Conservation (phyloP, 108 stramenopile genomes). For the Pseudonitzschia delicatissima region DNA sequence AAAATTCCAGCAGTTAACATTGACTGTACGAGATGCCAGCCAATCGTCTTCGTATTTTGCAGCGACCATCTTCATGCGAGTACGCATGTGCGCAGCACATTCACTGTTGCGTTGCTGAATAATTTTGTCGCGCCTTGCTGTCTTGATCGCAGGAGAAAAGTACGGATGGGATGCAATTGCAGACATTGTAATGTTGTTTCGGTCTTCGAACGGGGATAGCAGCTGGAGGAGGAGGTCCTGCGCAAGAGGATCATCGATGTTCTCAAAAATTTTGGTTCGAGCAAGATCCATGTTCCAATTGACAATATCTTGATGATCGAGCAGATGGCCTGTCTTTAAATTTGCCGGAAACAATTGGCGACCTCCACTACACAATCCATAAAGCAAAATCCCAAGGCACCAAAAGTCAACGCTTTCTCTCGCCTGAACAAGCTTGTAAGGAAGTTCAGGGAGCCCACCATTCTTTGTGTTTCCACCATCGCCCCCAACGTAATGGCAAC, state of each 20-base stretch:
- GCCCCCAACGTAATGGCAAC: constrained; percentile 47
- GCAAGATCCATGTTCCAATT: constrained; percentile 40
- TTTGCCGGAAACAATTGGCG: constrained; percentile 56
- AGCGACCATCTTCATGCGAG: constrained; percentile 11
- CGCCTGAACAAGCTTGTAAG: constrained; percentile 52
- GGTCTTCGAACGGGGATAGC: constrained; percentile 40
- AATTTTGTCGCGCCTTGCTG: constrained; percentile 14
- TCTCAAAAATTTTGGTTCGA: constrained; percentile 36
- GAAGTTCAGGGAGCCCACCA: constrained; percentile 41
- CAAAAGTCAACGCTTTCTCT: constrained; percentile 59
- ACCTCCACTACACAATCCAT: constrained; percentile 53
- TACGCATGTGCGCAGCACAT: constrained; percentile 27
- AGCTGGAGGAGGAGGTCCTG: constrained; percentile 66
- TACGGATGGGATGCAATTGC: constrained; percentile 58
- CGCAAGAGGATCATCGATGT: constrained; percentile 58
- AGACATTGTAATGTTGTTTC: constrained; percentile 41
- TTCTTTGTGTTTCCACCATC: constrained; percentile 12
- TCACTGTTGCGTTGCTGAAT: constrained; percentile 31
- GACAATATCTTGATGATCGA: constrained; percentile 28
- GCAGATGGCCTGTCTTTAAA: constrained; percentile 30
- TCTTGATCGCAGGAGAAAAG: constrained; percentile 28
- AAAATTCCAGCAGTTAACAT: constrained; percentile 47
- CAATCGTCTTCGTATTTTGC: constrained; percentile 31
- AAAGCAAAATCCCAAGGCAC: constrained; percentile 67
- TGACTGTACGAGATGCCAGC: constrained; percentile 30